Conservation (phyloP, 2,329 filamentous ascomycete species). For the Fusarium sp. region DNA sequence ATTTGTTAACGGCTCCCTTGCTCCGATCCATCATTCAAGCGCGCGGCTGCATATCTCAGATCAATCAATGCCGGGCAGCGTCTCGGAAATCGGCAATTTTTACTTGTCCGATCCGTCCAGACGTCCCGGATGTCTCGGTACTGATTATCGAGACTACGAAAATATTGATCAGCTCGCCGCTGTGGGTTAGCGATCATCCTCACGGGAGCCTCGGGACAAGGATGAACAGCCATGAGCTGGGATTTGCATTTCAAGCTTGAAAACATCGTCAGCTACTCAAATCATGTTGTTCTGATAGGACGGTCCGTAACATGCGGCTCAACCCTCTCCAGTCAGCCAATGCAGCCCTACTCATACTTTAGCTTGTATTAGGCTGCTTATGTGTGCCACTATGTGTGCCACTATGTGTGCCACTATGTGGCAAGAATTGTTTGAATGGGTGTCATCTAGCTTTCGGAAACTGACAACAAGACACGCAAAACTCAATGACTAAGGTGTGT, state of each 20-base stretch:
- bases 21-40: constrained; percentile 15
- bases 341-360: constrained; percentile 17
- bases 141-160: not conserved
- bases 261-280: constrained; percentile 9
- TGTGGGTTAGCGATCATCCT: not conserved
- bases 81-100: constrained; percentile 21
- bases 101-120: constrained; percentile 9
- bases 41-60: constrained; percentile 24
- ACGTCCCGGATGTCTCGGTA: constrained; percentile 19
- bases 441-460: not conserved
- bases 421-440: not conserved
- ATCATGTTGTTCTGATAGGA: constrained; percentile 11
- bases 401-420: not conserved
- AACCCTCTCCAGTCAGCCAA: constrained; percentile 8
- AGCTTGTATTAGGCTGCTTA: not conserved
- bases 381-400: not conserved
- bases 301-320: constrained; percentile 6
- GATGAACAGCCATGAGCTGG: not conserved
- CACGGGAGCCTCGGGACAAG: constrained; percentile 17
- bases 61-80: constrained; percentile 23
- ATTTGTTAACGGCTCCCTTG: not conserved
- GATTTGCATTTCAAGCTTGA: constrained; percentile 3
- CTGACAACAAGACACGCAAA: not conserved
- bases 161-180: not conserved
- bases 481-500: not conserved